Evolutionary conservation across 371 early-diverging fungal species (phyloP).

Genomic region (Saksenaea vasiformis): DNA sequence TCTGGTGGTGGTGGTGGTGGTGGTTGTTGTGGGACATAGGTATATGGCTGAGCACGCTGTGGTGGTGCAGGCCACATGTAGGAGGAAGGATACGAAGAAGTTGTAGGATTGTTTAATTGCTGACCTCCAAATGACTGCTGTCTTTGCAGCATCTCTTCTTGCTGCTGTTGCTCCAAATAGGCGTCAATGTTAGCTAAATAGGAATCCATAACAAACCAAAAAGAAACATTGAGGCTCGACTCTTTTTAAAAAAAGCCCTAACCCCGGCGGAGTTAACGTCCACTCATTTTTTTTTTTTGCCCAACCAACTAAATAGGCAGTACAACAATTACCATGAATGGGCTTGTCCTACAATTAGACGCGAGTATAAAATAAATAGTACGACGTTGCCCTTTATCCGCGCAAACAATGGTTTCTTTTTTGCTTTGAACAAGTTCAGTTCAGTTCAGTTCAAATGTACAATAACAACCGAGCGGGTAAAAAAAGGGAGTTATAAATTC

Average conservation of each 20-base stretch:
- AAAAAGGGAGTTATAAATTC: no score
- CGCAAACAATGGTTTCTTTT: no score
- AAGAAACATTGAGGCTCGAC: conserved; percentile 1
- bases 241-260: background rate
- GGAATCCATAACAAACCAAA: conserved; percentile 6
- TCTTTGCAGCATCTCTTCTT: conserved; percentile 1
- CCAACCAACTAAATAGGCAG: background rate
- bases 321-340: background rate
- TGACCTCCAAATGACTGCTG: background rate
- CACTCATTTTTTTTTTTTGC: background rate
- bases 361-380: background rate
- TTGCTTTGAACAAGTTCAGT: no score
- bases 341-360: background rate
- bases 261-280: background rate
- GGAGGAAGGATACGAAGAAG: background rate
- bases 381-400: background rate
- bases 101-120: no score
- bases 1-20: background rate
- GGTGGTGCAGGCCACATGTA: background rate
- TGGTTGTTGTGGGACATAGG: background rate
- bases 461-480: no score
- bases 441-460: no score
- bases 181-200: conserved; percentile 10
- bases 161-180: conserved; percentile 5
- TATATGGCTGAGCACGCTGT: background rate